Base-by-base conservation (phyloP, 306 rosid species). In the Fagus sylvatica region DNA sequence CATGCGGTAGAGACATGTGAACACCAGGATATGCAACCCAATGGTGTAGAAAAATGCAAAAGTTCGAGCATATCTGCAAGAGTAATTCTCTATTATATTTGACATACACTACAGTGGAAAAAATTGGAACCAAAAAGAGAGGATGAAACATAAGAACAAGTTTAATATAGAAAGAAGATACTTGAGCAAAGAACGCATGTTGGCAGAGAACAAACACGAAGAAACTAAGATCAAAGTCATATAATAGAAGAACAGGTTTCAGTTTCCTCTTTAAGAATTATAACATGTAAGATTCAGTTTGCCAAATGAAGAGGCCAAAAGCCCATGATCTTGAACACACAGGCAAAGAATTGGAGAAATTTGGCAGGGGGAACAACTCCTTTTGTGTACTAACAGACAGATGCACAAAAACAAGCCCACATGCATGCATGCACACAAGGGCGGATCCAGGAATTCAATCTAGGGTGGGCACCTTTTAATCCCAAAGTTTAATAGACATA, bases 11-110 rank as follows among this genome's bases (percentile, higher is more conserved):
- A 95, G 98, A 79, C 97, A 95, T 55, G 97, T 92, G 84, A 95
- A 95, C 71, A 92, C 97, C 84, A 95, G 85, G 60, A 92, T 56
- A 76, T 95, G 98, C 90, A 92, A 82, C 57, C 97, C 98, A 32
- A 94, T 95, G 42, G 98, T 92, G 84, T 95, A 95, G 86, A 95
- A 95, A 90, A 95, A 95, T 37, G 97, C 98, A 71, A 92, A 95
- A 37, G 98, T 84, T 71, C 98, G 92, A 65, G 97, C 98, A 86
- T 91, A 92, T 83, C 98, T 92, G 90, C 85, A 89, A 46, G 15
- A 41, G 64, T 42, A 55, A 51, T 72, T 28, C 49, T 62, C n/a
- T 7, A 46, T 49, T 48, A 48, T 65, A 16, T 65, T 65, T 57
- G 4, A 57, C 32, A 57, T 6, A 33, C 46, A 65, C 32, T 65